Conservation (phyloP, 2,329 filamentous ascomycete species). For the Hypoxylon sp. region DNA sequence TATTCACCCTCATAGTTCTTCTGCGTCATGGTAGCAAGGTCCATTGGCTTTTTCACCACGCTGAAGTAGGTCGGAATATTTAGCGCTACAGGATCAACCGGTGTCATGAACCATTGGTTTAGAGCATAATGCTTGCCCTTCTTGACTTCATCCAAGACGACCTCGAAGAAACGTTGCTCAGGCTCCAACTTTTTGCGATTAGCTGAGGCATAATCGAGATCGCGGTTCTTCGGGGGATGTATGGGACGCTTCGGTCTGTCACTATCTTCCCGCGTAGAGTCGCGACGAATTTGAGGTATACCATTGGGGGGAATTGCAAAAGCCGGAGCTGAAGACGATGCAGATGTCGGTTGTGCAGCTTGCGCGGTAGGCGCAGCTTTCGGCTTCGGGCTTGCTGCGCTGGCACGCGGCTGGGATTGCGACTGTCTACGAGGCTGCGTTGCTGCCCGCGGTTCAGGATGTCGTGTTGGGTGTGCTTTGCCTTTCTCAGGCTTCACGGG, state of each 20-base stretch:
- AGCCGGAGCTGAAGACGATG: slow-evolving; percentile 66
- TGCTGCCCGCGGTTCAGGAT: slow-evolving; percentile 62
- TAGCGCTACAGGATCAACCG: slow-evolving; percentile 93
- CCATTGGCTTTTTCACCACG: slow-evolving; percentile 97
- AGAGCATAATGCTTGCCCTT: slow-evolving; percentile 78
- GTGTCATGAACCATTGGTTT: slow-evolving; percentile 82
- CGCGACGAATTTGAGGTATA: slow-evolving; percentile 85
- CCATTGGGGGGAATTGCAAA: slow-evolving; percentile 86
- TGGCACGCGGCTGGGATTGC: slow-evolving; percentile 53
- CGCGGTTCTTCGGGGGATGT: slow-evolving; percentile 89
- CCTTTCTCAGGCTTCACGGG: slow-evolving; percentile 73
- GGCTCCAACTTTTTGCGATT: slow-evolving; percentile 90
- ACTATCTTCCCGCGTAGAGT: slow-evolving; percentile 82
- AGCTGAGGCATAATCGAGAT: slow-evolving; percentile 84
- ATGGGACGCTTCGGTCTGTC: slow-evolving; percentile 93
- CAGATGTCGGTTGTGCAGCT: slow-evolving; percentile 53
- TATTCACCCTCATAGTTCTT: slow-evolving; percentile 87
- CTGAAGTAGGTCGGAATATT: slow-evolving; percentile 95
- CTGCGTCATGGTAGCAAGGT: slow-evolving; percentile 83
- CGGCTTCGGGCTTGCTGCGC: slow-evolving; percentile 56
- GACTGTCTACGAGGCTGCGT: slow-evolving; percentile 56
- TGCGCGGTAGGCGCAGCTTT: slow-evolving; percentile 51
- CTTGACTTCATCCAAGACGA: slow-evolving; percentile 82
- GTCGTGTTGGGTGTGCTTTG: slow-evolving; percentile 63
- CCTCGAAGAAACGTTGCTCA: slow-evolving; percentile 91